Evolutionary conservation across 768 basidiomycete genomes (phyloP).

Genomic region (Collybia nuda): DNA sequence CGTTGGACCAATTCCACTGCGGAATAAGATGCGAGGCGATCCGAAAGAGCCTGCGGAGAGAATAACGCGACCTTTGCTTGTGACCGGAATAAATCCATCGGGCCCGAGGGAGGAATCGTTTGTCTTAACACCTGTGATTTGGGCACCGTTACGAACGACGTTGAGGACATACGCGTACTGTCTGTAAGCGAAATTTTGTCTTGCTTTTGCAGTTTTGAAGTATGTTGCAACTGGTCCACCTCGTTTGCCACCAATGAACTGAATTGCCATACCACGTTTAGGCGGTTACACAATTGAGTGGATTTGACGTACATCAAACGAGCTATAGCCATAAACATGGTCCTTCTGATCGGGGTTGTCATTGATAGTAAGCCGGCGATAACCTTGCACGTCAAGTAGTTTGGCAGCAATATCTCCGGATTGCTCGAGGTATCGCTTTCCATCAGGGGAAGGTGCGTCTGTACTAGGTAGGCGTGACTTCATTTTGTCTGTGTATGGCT

Average conservation of each 20-base stretch:
- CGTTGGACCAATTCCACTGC: conserved; percentile 59
- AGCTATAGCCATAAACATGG: conserved; percentile 57
- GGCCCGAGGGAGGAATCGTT: conserved; percentile 58
- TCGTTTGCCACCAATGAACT: conserved; percentile 46
- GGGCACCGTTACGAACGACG: conserved; percentile 55
- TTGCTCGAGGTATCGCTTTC: conserved; percentile 56
- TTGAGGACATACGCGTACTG: conserved; percentile 48
- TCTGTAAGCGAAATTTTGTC: conserved; percentile 51
- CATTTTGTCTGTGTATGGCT: conserved; percentile 48
- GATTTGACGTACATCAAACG: conserved; percentile 32
- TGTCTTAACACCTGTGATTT: conserved; percentile 59
- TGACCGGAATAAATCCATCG: conserved; percentile 54
- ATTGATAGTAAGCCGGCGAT: conserved; percentile 54
- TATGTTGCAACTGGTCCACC: conserved; percentile 62
- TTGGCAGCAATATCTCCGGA: conserved; percentile 40
- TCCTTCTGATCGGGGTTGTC: conserved; percentile 55
- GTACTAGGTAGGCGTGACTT: conserved; percentile 53
- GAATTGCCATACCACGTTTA: background rate
- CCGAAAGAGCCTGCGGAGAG: conserved; percentile 59
- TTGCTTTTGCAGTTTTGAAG: conserved; percentile 52
- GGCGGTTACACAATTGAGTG: background rate
- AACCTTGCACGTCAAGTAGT: conserved; percentile 49
- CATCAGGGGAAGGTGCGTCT: conserved; percentile 59
- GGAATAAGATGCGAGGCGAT: conserved; percentile 56
- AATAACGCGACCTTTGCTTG: conserved; percentile 56